These are phyloP conservation scores for Vitis hybrid DNA, from an alignment of 177 flowering plant species.

Conservation along the genomic window DNA sequence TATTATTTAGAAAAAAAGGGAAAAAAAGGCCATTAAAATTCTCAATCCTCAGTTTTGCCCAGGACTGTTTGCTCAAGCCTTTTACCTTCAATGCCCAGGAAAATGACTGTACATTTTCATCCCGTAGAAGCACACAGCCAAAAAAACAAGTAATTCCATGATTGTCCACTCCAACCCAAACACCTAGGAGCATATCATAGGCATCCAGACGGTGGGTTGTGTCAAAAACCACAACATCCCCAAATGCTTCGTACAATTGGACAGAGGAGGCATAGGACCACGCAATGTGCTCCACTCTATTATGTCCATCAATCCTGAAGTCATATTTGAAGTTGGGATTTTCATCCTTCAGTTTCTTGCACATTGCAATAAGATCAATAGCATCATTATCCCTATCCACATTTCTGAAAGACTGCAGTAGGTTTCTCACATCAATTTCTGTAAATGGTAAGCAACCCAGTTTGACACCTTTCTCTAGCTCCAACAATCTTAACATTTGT, in stretches of 20 bases:
- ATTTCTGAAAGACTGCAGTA: constrained; percentile 63
- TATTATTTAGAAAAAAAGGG: no score
- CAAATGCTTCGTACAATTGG: constrained; percentile 52
- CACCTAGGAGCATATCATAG: constrained; percentile 60
- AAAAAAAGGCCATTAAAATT: not conserved
- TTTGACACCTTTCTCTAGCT: constrained; percentile 71
- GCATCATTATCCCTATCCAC: constrained; percentile 63
- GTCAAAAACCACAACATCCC: constrained; percentile 59
- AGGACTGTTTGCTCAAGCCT: not conserved
- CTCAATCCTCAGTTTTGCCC: not conserved
- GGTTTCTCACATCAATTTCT: constrained; percentile 68
- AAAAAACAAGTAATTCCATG: constrained; percentile 56
- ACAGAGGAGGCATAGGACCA: constrained; percentile 67
- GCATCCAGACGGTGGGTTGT: constrained; percentile 60
- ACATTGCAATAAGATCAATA: constrained; percentile 63
- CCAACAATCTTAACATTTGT: constrained; percentile 74
- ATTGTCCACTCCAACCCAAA: constrained; percentile 68
- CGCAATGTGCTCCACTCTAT: constrained; percentile 65
- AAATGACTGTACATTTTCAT: constrained; percentile 58
- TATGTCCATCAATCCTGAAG: constrained; percentile 55
- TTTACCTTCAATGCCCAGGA: constrained; percentile 67
- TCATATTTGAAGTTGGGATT: constrained; percentile 57
- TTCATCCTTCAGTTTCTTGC: constrained; percentile 64
- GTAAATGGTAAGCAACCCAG: constrained; percentile 67
- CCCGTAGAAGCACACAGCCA: constrained; percentile 61